Conservation (phyloP, 2,329 filamentous ascomycete genomes). For the Pseudocercospora eumusae region DNA sequence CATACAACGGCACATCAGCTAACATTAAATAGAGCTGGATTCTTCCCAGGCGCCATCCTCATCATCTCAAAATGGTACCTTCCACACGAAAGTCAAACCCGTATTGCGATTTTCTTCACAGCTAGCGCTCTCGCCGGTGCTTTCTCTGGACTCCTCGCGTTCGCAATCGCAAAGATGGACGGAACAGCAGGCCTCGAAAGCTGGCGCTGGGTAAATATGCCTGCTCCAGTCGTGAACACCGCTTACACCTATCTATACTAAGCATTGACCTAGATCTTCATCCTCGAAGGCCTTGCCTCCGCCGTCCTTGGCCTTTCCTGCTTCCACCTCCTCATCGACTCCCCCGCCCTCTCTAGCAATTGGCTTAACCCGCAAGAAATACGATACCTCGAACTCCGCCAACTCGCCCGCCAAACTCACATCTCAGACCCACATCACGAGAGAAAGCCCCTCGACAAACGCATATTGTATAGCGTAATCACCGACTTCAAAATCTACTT, state of each 20-base stretch:
- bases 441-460: neutral
- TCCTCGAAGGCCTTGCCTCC: conserved; percentile 60
- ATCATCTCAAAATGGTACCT: conserved; percentile 29
- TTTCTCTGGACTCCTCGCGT: conserved; percentile 32
- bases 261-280: conserved; percentile 47
- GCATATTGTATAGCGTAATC: conserved; percentile 41
- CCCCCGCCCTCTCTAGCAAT: conserved; percentile 31
- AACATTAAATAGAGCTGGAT: neutral
- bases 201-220: conserved; percentile 40
- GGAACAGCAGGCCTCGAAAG: conserved; percentile 29
- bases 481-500: conserved; percentile 54
- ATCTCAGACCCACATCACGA: neutral
- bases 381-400: conserved; percentile 21
- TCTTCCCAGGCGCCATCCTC: conserved; percentile 19
- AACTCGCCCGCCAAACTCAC: neutral
- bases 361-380: conserved; percentile 31
- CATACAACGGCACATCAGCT: neutral
- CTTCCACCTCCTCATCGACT: conserved; percentile 58
- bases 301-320: conserved; percentile 55
- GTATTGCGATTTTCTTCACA: conserved; percentile 32
- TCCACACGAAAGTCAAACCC: conserved; percentile 26
- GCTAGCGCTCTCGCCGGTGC: conserved; percentile 28
- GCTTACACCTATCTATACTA: neutral
- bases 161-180: conserved; percentile 44
- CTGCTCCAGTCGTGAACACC: conserved; percentile 29